These are phyloP conservation scores for Rhododendron vialii DNA, from an alignment of 148 eudicot species.

Conservation along the genomic window DNA sequence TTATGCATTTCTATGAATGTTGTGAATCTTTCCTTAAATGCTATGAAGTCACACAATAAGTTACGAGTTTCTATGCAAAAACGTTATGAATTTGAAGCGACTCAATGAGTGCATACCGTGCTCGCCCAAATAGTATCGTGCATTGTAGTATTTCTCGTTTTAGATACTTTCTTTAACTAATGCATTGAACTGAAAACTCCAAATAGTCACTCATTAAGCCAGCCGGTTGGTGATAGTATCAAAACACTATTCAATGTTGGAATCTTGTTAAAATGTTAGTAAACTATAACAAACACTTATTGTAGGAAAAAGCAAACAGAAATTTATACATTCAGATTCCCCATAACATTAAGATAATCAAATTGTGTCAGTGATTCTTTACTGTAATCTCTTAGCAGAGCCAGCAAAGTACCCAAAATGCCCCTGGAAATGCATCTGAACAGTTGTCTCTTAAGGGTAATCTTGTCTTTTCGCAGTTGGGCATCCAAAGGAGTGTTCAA, in stretches of 20 bases:
- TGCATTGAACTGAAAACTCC: background rate
- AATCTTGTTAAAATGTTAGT: background rate
- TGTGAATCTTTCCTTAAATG: background rate
- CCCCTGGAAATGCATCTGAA: slow-evolving; percentile 6
- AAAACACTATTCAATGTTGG: background rate
- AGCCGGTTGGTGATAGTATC: background rate
- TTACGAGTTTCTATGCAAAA: background rate
- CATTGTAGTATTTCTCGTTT: background rate
- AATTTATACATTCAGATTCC: background rate
- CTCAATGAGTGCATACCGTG: background rate
- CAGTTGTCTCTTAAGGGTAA: background rate
- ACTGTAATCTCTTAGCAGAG: background rate
- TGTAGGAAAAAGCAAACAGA: slow-evolving; percentile 8
- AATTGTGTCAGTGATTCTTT: slow-evolving; percentile 17
- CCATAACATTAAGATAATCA: slow-evolving; percentile 15
- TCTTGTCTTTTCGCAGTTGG: slow-evolving; percentile 2
- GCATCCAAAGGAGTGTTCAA: background rate
- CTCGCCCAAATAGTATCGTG: background rate
- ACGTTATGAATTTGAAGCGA: background rate
- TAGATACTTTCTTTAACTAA: background rate
- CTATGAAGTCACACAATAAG: background rate
- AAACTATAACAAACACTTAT: background rate
- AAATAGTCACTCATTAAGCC: background rate
- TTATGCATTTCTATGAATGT: background rate
- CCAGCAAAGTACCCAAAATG: slow-evolving; percentile 1